Percentiles rank a stretch among this genome's conserved stretches.
phyloP scores from a whole-genome alignment of 208 protist genomes.

The Trypanosoma boissoni region DNA sequence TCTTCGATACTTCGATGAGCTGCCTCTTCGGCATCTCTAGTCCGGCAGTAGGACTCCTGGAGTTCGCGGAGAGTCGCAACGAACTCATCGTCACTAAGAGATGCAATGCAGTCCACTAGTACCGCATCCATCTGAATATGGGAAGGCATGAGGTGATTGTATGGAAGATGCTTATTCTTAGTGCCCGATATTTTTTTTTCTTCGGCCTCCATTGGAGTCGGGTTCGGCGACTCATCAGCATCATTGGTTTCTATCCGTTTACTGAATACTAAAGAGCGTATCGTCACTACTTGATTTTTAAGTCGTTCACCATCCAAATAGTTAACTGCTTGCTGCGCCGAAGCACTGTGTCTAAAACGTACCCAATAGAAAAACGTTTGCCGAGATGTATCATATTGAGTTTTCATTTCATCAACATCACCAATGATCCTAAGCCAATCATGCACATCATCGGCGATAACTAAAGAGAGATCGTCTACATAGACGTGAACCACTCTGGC shows the following conservation, averaged over 20 bases:
- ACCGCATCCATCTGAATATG: conserved; percentile 61
- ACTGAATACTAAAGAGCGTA: conserved; percentile 46
- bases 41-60: conserved; percentile 19
- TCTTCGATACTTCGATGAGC: conserved; percentile 12
- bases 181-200: background rate
- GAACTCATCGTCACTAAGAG: background rate
- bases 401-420: conserved; percentile 61
- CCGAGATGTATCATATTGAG: conserved; percentile 62
- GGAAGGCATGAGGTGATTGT: conserved; percentile 58
- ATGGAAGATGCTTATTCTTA: conserved; percentile 36
- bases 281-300: conserved; percentile 62
- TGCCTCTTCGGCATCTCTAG: background rate
- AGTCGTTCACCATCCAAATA: conserved; percentile 58
- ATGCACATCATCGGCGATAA: conserved; percentile 57
- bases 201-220: background rate
- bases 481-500: conserved; percentile 55
- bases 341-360: conserved; percentile 31
- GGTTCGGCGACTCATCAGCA: background rate
- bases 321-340: conserved; percentile 60
- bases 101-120: conserved; percentile 38
- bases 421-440: conserved; percentile 74
- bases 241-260: background rate
- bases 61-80: conserved; percentile 8
- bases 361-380: conserved; percentile 57
- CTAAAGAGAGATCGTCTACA: conserved; percentile 31